phyloP scores from a whole-genome alignment of 208 protist genomes.

The Crithidia bombi region DNA sequence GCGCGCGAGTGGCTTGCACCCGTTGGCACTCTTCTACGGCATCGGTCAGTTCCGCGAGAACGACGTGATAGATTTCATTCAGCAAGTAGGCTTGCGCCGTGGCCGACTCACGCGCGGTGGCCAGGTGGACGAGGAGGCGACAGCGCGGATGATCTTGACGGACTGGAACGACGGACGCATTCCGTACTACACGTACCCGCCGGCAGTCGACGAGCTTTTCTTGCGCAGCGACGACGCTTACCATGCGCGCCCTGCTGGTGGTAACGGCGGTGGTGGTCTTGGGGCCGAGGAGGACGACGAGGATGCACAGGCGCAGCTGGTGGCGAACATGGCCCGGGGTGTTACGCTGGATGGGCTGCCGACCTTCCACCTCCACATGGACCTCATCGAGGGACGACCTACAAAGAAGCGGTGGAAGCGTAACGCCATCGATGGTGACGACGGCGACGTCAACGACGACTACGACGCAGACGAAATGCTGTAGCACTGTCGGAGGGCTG shows the following conservation, averaged over 20 bases:
- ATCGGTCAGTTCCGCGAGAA: slow-evolving; percentile 72
- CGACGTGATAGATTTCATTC: slow-evolving; percentile 87
- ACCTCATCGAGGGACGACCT: slow-evolving; percentile 29
- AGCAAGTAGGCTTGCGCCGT: slow-evolving; percentile 73
- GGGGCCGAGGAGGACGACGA: slow-evolving; percentile 30
- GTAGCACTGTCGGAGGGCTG: background rate
- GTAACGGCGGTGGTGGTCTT: slow-evolving; percentile 1
- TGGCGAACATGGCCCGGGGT: slow-evolving; percentile 40
- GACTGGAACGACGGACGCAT: slow-evolving; percentile 97
- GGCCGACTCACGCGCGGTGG: slow-evolving; percentile 90
- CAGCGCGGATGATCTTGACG: slow-evolving; percentile 91
- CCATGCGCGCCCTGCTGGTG: slow-evolving; percentile 4
- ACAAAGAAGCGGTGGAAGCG: slow-evolving; percentile 45
- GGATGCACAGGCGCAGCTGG: slow-evolving; percentile 44
- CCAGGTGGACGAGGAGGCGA: slow-evolving; percentile 89
- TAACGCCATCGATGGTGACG: background rate
- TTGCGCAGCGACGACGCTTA: slow-evolving; percentile 34
- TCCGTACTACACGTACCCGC: slow-evolving; percentile 95
- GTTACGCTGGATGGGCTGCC: slow-evolving; percentile 82
- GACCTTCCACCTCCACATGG: slow-evolving; percentile 84
- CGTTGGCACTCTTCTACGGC: slow-evolving; percentile 82
- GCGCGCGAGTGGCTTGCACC: slow-evolving; percentile 49
- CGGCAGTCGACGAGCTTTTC: slow-evolving; percentile 68
- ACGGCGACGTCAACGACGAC: slow-evolving; percentile 13
- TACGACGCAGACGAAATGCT: slow-evolving; percentile 36